Base-by-base conservation (phyloP, 768 basidiomycete species). In the Russula griseocarnosa region DNA sequence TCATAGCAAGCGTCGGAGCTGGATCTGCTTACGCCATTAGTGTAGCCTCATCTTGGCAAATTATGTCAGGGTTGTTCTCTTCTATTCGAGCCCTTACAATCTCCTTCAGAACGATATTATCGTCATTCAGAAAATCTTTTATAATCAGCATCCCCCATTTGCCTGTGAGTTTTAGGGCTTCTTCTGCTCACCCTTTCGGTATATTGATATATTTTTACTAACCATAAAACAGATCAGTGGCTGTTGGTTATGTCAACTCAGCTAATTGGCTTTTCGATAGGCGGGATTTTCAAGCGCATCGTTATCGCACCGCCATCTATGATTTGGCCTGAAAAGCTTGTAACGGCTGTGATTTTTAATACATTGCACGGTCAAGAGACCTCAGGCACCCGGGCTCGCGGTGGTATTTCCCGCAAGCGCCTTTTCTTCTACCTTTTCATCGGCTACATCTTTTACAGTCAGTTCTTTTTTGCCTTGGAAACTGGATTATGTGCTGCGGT, bases 381-480 rank as follows among this genome's bases (percentile, higher is more conserved):
- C 61, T 63, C 73, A 2, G 82, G 82, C 42, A 76, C 78, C n/a
- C 78, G 79, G 6, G 69, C 58, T 13, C 76, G 73, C 5, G 80
- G 79, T 16, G 81, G 83, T 22, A 74, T 84, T 58, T 79, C 80
- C 2, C 80, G 84, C 40, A 79, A 79, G 63, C 75, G 78, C 18
- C 84, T 83, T 74, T 86, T 85, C 76, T 2, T 70, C 22, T 79
- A 74, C 52, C 78, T 70, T 1, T 81, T 79, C 70, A 0, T 71
- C 3, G 78, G 71, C 32, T 77, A 71, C 32, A 68, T 73, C 69
- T 58, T 46, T 66, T 80, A 77, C 26, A 67, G 77, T 87, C 87
- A 69, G 78, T 87, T 71, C 89, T 69, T 88, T 88, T 88, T 0
- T 88, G 72, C 75, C 89, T 63, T 90, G 90, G 20, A 81, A 78